These are phyloP conservation scores for Fusarium coffeatum DNA, from an alignment of 2,329 filamentous ascomycete genomes.

Conservation along the genomic window DNA sequence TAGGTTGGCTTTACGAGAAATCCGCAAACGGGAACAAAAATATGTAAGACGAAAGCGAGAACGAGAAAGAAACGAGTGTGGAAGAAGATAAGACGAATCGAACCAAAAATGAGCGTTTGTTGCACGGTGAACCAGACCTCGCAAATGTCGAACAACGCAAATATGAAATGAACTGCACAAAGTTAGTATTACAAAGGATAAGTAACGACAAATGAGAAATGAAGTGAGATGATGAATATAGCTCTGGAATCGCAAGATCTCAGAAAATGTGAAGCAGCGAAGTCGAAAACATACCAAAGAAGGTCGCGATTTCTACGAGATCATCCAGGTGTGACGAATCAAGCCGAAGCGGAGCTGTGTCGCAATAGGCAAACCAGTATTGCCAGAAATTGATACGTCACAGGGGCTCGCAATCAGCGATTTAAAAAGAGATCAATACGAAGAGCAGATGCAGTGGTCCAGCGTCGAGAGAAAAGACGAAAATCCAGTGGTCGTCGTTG, in stretches of 20 bases:
- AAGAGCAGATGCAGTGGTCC: conserved; percentile 23
- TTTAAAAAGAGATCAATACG: conserved; percentile 32
- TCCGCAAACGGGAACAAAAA: conserved; percentile 12
- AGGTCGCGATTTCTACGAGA: conserved; percentile 21
- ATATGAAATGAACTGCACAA: conserved; percentile 36
- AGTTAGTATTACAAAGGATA: conserved; percentile 36
- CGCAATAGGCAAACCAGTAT: background rate
- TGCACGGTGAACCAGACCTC: conserved; percentile 45
- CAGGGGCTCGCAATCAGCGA: conserved; percentile 39
- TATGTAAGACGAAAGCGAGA: conserved; percentile 11
- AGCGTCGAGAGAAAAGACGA: conserved; percentile 26
- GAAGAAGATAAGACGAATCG: conserved; percentile 34
- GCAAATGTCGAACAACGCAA: conserved; percentile 36
- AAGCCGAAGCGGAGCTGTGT: background rate
- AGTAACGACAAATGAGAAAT: conserved; percentile 17
- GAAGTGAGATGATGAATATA: conserved; percentile 33
- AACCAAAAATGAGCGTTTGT: conserved; percentile 35
- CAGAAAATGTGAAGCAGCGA: conserved; percentile 6
- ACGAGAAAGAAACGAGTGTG: conserved; percentile 36
- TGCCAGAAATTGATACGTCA: conserved; percentile 20
- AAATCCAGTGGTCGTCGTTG: conserved; percentile 25
- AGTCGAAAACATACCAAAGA: conserved; percentile 26
- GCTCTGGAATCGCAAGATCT: conserved; percentile 22
- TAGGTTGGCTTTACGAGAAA: conserved; percentile 32
- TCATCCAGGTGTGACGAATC: conserved; percentile 9